Percentiles rank a stretch among this genome's conserved stretches.
Conservation (phyloP, 2,329 filamentous ascomycete genomes). For the Penicillium sp. region DNA sequence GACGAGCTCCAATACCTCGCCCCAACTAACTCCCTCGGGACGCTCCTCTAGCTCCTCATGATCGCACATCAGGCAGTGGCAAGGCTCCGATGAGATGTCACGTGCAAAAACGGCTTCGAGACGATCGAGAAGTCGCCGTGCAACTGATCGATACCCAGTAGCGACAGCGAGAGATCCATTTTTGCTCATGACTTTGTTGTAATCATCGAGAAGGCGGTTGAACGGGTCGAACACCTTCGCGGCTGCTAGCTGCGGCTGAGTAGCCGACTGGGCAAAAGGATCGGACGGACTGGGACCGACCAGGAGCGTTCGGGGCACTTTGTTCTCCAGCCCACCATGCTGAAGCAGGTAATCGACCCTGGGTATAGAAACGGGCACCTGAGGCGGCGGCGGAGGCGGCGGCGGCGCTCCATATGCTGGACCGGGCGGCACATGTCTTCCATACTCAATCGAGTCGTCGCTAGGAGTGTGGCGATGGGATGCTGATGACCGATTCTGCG, state of each 20-base stretch:
- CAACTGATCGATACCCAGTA: slow-evolving; percentile 93
- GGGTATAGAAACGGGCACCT: slow-evolving; percentile 65
- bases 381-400: slow-evolving; percentile 73
- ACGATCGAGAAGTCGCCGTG: slow-evolving; percentile 80
- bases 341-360: slow-evolving; percentile 90
- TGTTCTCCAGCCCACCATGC: slow-evolving; percentile 74
- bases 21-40: slow-evolving; percentile 75
- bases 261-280: slow-evolving; percentile 55
- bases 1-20: slow-evolving; percentile 89
- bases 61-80: slow-evolving; percentile 80
- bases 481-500: slow-evolving; percentile 32
- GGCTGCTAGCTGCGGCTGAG: slow-evolving; percentile 65
- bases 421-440: slow-evolving; percentile 29
- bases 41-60: slow-evolving; percentile 59
- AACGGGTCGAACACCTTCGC: slow-evolving; percentile 79
- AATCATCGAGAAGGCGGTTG: slow-evolving; percentile 80
- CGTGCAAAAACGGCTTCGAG: slow-evolving; percentile 92
- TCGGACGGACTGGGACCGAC: slow-evolving; percentile 50
- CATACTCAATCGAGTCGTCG: slow-evolving; percentile 37
- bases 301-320: slow-evolving; percentile 72
- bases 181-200: slow-evolving; percentile 73
- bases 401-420: slow-evolving; percentile 49
- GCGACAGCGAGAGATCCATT: slow-evolving; percentile 91
- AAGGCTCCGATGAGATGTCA: slow-evolving; percentile 84
- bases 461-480: slow-evolving; percentile 35